These are phyloP conservation scores for Reutealis trisperma DNA, from an alignment of 345 rosid species.

Conservation along the genomic window DNA sequence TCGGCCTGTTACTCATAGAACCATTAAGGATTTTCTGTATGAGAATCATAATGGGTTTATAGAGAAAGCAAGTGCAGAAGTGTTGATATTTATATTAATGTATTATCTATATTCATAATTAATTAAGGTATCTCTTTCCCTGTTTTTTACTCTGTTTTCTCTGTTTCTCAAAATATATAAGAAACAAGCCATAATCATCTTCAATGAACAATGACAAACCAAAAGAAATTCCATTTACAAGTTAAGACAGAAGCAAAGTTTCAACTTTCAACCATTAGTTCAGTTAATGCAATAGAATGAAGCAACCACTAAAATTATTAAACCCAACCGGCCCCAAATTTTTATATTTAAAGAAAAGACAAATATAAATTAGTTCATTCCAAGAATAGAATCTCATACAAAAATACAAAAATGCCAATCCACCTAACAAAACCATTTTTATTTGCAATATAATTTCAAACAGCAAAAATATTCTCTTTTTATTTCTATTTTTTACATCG, in stretches of 20 bases:
- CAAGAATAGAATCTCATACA: constrained; percentile 15
- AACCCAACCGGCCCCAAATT: not conserved
- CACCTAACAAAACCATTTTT: constrained; percentile 1
- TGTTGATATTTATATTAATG: constrained; percentile 33
- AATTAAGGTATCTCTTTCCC: not conserved
- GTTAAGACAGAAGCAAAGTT: constrained; percentile 15
- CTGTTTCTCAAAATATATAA: not conserved
- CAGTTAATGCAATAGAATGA: not conserved
- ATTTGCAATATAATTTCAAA: too few species aligned
- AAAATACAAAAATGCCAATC: not conserved
- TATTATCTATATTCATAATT: not conserved
- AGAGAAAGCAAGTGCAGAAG: constrained; percentile 48
- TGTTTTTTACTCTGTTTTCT: constrained; percentile 1
- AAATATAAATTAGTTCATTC: not conserved
- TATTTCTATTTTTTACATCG: not conserved
- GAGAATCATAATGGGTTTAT: constrained; percentile 38
- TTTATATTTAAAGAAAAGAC: not conserved
- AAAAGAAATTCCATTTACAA: constrained; percentile 4
- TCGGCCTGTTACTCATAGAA: constrained; percentile 53
- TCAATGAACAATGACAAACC: constrained; percentile 1
- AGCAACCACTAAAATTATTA: constrained; percentile 1
- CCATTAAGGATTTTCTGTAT: constrained; percentile 35
- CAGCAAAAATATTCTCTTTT: not conserved
- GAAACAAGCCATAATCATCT: too few species aligned
- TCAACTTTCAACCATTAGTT: not conserved